A percentile compares a stretch with the other conserved stretches of the same genome.
Evolutionary conservation across 2,329 filamentous ascomycete genomes (phyloP).

Genomic region (Trichoderma asperellum): DNA sequence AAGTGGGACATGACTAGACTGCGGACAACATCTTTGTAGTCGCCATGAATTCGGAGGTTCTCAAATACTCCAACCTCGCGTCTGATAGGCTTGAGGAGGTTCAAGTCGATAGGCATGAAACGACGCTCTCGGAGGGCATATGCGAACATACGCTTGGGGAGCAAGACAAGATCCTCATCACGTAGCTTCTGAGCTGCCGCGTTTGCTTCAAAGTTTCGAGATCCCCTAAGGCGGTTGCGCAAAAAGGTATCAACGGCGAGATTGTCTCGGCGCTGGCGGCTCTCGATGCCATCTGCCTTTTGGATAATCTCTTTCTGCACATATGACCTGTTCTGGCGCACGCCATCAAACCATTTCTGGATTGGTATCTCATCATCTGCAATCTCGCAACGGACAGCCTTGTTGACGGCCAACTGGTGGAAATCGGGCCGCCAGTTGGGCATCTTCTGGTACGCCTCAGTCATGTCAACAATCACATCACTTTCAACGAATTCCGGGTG

Average conservation of each 20-base stretch:
- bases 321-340: slow-evolving; percentile 40
- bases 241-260: slow-evolving; percentile 43
- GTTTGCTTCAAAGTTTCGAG: slow-evolving; percentile 41
- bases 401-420: slow-evolving; percentile 39
- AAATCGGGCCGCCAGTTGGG: slow-evolving; percentile 45
- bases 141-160: slow-evolving; percentile 49
- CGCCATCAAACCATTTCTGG: slow-evolving; percentile 44
- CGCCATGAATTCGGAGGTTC: slow-evolving; percentile 46
- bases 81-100: slow-evolving; percentile 42
- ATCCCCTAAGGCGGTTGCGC: slow-evolving; percentile 42
- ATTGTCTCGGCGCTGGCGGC: slow-evolving; percentile 45
- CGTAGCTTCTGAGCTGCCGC: slow-evolving; percentile 37
- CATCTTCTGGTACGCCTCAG: slow-evolving; percentile 46
- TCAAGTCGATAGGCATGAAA: slow-evolving; percentile 45
- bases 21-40: slow-evolving; percentile 48
- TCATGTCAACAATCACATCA: slow-evolving; percentile 50
- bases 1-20: slow-evolving; percentile 48
- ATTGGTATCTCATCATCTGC: slow-evolving; percentile 44
- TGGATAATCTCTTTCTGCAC: slow-evolving; percentile 44
- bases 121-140: slow-evolving; percentile 47
- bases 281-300: slow-evolving; percentile 43
- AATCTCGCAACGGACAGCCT: slow-evolving; percentile 39
- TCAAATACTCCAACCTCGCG: slow-evolving; percentile 45
- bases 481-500: slow-evolving; percentile 48
- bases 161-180: slow-evolving; percentile 40